phyloP scores from a whole-genome alignment of 768 basidiomycete genomes.

The Sistotremastrum niveocremeum region DNA sequence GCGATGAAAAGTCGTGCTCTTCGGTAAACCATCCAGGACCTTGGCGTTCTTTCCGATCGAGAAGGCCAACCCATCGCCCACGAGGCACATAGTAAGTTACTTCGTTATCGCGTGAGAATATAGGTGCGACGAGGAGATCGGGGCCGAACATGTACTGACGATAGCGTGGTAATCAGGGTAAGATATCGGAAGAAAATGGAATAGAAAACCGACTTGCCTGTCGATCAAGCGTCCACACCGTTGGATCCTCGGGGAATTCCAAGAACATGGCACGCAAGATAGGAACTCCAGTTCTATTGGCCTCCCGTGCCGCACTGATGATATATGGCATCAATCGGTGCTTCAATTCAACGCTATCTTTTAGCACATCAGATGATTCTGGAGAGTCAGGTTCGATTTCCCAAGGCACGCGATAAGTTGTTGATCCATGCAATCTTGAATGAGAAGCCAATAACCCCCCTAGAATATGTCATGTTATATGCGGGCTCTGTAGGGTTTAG shows the following conservation, averaged over 20 bases:
- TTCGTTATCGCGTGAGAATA: conserved; percentile 40
- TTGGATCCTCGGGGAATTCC: conserved; percentile 46
- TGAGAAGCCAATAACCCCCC: conserved; percentile 38
- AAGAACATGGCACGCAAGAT: conserved; percentile 54
- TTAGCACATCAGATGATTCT: conserved; percentile 24
- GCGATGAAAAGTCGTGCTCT: conserved; percentile 15
- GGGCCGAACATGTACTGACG: conserved; percentile 46
- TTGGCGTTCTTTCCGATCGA: conserved; percentile 16
- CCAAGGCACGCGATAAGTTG: conserved; percentile 70
- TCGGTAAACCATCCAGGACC: conserved; percentile 19
- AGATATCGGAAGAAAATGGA: not conserved
- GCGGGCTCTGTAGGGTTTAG: not conserved
- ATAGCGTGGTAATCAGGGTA: not conserved
- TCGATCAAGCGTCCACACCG: conserved; percentile 40
- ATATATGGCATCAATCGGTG: conserved; percentile 67
- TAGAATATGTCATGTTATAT: not conserved
- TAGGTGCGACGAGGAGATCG: conserved; percentile 47
- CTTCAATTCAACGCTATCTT: conserved; percentile 43
- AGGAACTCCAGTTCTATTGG: conserved; percentile 38
- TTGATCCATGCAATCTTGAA: conserved; percentile 58
- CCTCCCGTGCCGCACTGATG: conserved; percentile 34
- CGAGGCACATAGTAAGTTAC: conserved; percentile 44
- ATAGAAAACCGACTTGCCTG: not conserved
- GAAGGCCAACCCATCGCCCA: conserved; percentile 33
- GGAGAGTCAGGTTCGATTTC: conserved; percentile 53